Base-by-base conservation (phyloP, 805 yeast genomes). In the Schwanniomyces sp. region DNA sequence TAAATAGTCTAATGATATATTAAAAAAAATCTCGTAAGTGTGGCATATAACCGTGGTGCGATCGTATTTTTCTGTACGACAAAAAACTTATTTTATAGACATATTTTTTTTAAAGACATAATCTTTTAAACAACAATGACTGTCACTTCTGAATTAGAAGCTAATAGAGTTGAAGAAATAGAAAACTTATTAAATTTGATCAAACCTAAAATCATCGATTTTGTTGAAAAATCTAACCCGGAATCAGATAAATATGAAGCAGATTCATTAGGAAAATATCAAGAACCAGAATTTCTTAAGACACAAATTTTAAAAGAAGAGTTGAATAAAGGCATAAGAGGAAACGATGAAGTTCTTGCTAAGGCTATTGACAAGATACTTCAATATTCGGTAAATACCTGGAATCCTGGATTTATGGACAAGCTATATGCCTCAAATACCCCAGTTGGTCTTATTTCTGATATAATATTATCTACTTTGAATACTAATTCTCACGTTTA, bases 401-500 rank as follows among this genome's bases (percentile, higher is more conserved):
- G 96, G 96, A 86, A 86, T 60, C 85, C 88, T 0, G 95, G 95
- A 1, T 88, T 88, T 58, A 66, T 88, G 69, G 96, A 89, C 61
- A 88, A 88, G 63, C 70, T 88, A 47, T 88, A 88, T 55, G 95
- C 95, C 0, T 80, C 88, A n/a, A 88, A 88, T 25, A 88, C 88
- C 59, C 91, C 96, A 1, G 84, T 88, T 27, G 96, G 96, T 7
- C 81, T 88, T 5, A 75, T 88, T 5, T 75, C 88, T 2, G 96
- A 88, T 61, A 49, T 88, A 44, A 62, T 88, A 3, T 69, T 88
- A 45, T 81, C 89, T 28, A 67, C 85, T 8, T 69, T 88, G 46
- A 88, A 89, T 67, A 89, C 96, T 2, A 89, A 89, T 64, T 83
- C 91, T 1, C 96, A 88, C 61, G 96, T 89, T 1, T 88, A 79